Conservation (phyloP, 2,329 filamentous ascomycete genomes). For the Hypoxylon sp. region DNA sequence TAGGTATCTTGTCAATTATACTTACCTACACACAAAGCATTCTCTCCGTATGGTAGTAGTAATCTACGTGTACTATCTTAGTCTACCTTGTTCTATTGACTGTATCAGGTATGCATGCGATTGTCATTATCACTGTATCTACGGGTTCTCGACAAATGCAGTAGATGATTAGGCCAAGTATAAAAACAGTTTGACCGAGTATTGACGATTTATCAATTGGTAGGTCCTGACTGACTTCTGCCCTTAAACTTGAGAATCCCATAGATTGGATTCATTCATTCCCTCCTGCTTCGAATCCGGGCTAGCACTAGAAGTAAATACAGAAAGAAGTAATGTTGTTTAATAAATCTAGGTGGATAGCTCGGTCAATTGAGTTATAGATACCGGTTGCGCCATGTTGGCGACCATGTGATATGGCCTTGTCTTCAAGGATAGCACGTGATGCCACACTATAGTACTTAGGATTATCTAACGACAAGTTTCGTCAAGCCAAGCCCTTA, state of each 20-base stretch:
- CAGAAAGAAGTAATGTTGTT: too few relatives aligned
- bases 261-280: too few relatives aligned
- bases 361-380: too few relatives aligned
- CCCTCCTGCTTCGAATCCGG: too few relatives aligned
- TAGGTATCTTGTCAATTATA: neutral
- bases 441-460: neutral
- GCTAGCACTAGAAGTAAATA: too few relatives aligned
- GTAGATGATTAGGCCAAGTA: neutral
- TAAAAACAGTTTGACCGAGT: too few relatives aligned
- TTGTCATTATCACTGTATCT: neutral
- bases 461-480: neutral
- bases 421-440: neutral
- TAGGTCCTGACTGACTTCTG: neutral
- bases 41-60: neutral
- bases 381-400: too few relatives aligned
- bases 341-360: too few relatives aligned
- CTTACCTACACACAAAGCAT: neutral
- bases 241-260: too few relatives aligned
- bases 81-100: neutral
- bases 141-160: neutral
- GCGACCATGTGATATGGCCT: neutral
- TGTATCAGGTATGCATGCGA: neutral
- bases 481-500: conserved; percentile 29
- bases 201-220: neutral
- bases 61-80: neutral